Base-by-base conservation (phyloP, 2,329 filamentous ascomycete species). In the Diaporthe capsici region DNA sequence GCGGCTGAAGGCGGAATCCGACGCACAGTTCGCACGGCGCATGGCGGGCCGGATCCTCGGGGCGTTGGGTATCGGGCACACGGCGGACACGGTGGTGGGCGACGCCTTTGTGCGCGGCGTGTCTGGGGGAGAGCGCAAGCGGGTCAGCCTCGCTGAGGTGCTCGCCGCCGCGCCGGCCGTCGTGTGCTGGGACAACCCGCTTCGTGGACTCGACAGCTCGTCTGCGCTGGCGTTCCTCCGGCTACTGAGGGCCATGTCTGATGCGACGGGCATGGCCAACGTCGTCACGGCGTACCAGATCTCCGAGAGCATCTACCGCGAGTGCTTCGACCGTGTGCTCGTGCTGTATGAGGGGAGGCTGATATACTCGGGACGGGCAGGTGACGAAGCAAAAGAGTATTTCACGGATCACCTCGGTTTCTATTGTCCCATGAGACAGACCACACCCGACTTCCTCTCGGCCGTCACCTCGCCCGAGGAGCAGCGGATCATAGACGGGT, bases 71-170 rank as follows among this genome's bases (percentile, higher is more conserved):
- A 65, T 77, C 71, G 77, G 78, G 6, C 55, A 71, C 39, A 77
- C 67, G 49, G 57, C 75, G 51, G 74, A 74, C 58, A 81, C 57
- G 34, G 83, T 83, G 80, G 81, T 82, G 47, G 73, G 90, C 2
- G 88, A 91, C 74, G 88, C 89, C 73, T 90, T 86, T 74, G 85
- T 91, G 4, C 86, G 90, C 20, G 89, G 90, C 78, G 88, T 91
- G 1, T 88, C 86, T n/a, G 89, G 90, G 39, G 90, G 90, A 57
- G 90, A 92, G 80, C 83, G 89, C 15, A 91, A 91, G 80, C 85
- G 90, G 77, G 89, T 91, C 3, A 65, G 60, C 10, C 60, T 65
- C 6, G 37, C 60, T 7, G 60, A 65, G 60, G 60, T 65, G 15
- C 12, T 65, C 1, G 60, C 60, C 10, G 25, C 60, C 9, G 39